Evolutionary conservation across 345 rosid species (phyloP).

Genomic region (Euphorbia tirucalli): DNA sequence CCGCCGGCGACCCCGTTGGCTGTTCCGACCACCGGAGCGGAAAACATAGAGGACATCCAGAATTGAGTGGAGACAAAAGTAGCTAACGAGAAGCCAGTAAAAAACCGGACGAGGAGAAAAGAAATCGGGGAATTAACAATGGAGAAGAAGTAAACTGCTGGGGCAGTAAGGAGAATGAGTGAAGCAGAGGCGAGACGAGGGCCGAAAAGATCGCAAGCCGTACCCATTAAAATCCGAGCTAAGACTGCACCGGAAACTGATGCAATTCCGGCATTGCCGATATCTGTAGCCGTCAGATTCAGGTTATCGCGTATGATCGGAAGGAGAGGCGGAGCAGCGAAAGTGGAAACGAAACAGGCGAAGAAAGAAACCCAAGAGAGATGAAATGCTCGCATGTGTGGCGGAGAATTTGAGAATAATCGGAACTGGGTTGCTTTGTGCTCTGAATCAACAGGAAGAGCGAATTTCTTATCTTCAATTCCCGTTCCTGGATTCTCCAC

Average conservation of each 20-base stretch:
- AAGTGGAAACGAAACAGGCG: slow-evolving; percentile 78
- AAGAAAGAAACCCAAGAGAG: slow-evolving; percentile 88
- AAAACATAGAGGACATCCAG: slow-evolving; percentile 98
- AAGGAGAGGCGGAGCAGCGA: slow-evolving; percentile 86
- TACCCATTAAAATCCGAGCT: slow-evolving; percentile 80
- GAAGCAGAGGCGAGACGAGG: slow-evolving; percentile 90
- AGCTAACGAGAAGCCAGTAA: slow-evolving; percentile 74
- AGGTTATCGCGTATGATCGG: slow-evolving; percentile 83
- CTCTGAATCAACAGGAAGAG: slow-evolving; percentile 78
- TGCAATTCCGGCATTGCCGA: slow-evolving; percentile 89
- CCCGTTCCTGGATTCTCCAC: slow-evolving; percentile 2
- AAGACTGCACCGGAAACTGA: slow-evolving; percentile 88
- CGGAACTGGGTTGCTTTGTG: slow-evolving; percentile 75
- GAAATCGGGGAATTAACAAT: slow-evolving; percentile 58
- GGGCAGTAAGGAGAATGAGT: slow-evolving; percentile 76
- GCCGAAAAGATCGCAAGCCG: slow-evolving; percentile 76
- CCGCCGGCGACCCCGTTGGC: slow-evolving; percentile 90
- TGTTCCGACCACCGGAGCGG: slow-evolving; percentile 61
- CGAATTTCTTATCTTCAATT: slow-evolving; percentile 32
- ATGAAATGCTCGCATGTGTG: slow-evolving; percentile 90
- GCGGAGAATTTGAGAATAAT: slow-evolving; percentile 59
- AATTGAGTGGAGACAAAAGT: slow-evolving; percentile 91
- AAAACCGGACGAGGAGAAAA: slow-evolving; percentile 67
- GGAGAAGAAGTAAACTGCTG: slow-evolving; percentile 72
- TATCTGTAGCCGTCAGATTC: slow-evolving; percentile 77